These are phyloP conservation scores for Mycosarcoma mackinlayi DNA, from an alignment of 1,284 basidiomycete genomes.

Conservation along the genomic window DNA sequence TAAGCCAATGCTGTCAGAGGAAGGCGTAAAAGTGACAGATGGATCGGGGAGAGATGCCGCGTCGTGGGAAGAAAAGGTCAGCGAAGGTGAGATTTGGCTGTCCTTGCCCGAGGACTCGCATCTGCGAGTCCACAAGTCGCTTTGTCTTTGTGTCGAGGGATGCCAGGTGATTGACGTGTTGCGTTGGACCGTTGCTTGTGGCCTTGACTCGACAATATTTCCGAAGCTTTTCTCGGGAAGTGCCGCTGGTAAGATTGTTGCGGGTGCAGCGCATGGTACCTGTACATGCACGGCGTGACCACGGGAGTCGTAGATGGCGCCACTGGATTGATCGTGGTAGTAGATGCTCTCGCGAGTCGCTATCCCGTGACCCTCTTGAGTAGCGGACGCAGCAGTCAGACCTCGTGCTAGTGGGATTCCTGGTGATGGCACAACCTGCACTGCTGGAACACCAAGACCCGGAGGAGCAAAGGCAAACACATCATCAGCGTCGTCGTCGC, in stretches of 20 bases:
- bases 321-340: constrained; percentile 35
- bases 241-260: not conserved
- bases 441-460: constrained; percentile 5
- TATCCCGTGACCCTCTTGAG: too few relatives aligned
- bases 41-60: constrained; percentile 7
- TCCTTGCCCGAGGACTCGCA: constrained; percentile 13
- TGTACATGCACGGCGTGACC: constrained; percentile 20
- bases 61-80: constrained; percentile 12
- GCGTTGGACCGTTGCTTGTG: constrained; percentile 5
- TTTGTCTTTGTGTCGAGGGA: constrained; percentile 23
- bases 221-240: too few relatives aligned
- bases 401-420: constrained; percentile 1
- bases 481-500: constrained; percentile 36
- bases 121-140: constrained; percentile 1
- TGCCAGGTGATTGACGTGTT: constrained; percentile 44
- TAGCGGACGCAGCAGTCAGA: constrained; percentile 2
- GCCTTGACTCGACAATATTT: not conserved
- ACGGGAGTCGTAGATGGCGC: constrained; percentile 23
- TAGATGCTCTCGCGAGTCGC: constrained; percentile 17
- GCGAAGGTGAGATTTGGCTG: constrained; percentile 8
- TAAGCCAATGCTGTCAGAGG: constrained; percentile 30
- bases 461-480: constrained; percentile 48
- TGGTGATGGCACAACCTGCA: constrained; percentile 20
- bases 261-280: not conserved
- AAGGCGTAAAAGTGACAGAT: not conserved